Conservation (phyloP, 1,284 basidiomycete genomes). For the Thelephora terrestris region DNA sequence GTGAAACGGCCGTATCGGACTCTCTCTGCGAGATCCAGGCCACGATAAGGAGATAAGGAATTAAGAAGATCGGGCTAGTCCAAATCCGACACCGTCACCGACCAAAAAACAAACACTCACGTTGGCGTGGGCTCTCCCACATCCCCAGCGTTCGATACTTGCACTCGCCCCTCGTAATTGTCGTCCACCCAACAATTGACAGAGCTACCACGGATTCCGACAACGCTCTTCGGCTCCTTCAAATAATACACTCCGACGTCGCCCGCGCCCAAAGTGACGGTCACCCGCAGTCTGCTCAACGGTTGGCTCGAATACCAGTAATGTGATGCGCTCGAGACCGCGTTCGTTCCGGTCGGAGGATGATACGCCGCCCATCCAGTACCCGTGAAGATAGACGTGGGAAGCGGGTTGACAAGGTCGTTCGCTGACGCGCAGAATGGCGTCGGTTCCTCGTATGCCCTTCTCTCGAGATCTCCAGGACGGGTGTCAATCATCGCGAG, state of each 20-base stretch:
- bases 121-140: slow-evolving; percentile 37
- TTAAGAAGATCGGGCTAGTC: too few species aligned
- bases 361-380: slow-evolving; percentile 80
- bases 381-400: slow-evolving; percentile 80
- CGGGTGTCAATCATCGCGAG: slow-evolving; percentile 65
- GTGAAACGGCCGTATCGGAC: not conserved
- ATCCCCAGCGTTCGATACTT: slow-evolving; percentile 53
- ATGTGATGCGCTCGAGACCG: slow-evolving; percentile 51
- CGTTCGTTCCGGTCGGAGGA: slow-evolving; percentile 38
- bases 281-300: slow-evolving; percentile 68
- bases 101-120: slow-evolving; percentile 32
- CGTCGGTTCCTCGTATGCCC: slow-evolving; percentile 71
- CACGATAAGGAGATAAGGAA: too few species aligned
- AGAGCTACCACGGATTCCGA: slow-evolving; percentile 47
- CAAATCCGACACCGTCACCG: slow-evolving; percentile 4
- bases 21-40: too few species aligned
- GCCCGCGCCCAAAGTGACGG: slow-evolving; percentile 62
- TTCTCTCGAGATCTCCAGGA: slow-evolving; percentile 38
- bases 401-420: slow-evolving; percentile 90
- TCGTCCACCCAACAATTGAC: slow-evolving; percentile 85
- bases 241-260: slow-evolving; percentile 76
- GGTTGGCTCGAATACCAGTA: slow-evolving; percentile 84
- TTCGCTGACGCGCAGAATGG: slow-evolving; percentile 91
- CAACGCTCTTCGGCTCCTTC: slow-evolving; percentile 42
- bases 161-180: slow-evolving; percentile 52